Conservation (phyloP, 139 green algal species). For the Haematococcus lacustris region DNA sequence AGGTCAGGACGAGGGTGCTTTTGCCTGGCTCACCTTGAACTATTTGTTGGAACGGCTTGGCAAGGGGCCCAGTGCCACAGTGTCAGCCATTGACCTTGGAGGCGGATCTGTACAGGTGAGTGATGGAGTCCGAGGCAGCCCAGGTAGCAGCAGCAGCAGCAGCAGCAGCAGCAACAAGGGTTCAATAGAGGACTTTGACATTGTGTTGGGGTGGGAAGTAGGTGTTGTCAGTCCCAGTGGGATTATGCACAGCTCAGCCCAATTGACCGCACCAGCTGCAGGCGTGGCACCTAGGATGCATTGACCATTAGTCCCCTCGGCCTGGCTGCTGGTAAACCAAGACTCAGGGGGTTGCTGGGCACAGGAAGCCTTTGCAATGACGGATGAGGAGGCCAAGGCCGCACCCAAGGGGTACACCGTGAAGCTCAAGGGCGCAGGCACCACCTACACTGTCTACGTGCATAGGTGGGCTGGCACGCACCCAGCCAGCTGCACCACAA, state of each 20-base stretch:
- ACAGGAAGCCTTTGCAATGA: slow-evolving; percentile 69
- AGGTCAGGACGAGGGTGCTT: slow-evolving; percentile 87
- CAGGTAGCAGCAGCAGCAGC: no score
- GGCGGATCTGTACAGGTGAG: slow-evolving; percentile 83
- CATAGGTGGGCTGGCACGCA: slow-evolving; percentile 64
- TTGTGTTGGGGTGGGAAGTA: no score
- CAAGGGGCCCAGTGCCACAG: slow-evolving; percentile 49
- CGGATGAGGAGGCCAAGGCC: slow-evolving; percentile 30
- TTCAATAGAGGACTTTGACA: no score
- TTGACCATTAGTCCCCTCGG: no score
- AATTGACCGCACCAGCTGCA: no score
- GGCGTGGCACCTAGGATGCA: no score
- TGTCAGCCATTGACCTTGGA: slow-evolving; percentile 87
- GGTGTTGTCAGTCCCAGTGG: no score
- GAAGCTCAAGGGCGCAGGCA: slow-evolving; percentile 51
- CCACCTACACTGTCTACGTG: slow-evolving; percentile 87
- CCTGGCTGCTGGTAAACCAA: no score
- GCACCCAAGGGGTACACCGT: slow-evolving; percentile 66
- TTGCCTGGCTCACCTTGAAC: slow-evolving; percentile 97
- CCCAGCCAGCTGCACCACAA: background rate
- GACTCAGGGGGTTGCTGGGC: no score
- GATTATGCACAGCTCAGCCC: slow-evolving; percentile 52
- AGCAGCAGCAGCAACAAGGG: no score
- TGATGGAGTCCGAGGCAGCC: no score
- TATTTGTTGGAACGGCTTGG: slow-evolving; percentile 88